Percentiles rank a stretch among this genome's conserved stretches.
These are phyloP conservation scores for Vigna reflexopilosa DNA, from an alignment of 306 rosid genomes.

Conservation along the genomic window DNA sequence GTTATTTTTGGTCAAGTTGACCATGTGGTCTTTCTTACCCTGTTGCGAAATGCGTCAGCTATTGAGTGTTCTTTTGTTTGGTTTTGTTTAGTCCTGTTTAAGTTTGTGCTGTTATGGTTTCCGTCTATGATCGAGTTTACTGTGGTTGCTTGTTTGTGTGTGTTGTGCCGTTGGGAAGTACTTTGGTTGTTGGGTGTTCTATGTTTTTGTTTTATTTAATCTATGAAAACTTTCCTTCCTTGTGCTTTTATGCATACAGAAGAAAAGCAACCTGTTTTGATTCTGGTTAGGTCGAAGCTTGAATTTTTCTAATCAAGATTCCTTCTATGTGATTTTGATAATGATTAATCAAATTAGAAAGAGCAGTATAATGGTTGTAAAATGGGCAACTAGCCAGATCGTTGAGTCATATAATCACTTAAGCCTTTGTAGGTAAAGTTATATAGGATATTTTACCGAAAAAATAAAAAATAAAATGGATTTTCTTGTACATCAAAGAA, in stretches of 20 bases:
- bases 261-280: conserved; percentile 13
- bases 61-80: background rate
- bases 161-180: conserved; percentile 38
- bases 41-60: conserved; percentile 39
- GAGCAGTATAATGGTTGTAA: too few species aligned
- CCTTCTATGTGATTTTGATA: background rate
- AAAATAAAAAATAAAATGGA: too few species aligned
- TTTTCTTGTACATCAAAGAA: too few species aligned
- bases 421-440: too few species aligned
- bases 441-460: too few species aligned
- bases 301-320: background rate
- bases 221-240: background rate
- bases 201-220: conserved; percentile 12
- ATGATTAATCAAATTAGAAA: too few species aligned
- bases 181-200: conserved; percentile 26
- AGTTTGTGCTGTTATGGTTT: conserved; percentile 27
- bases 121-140: background rate
- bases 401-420: too few species aligned
- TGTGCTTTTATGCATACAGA: background rate
- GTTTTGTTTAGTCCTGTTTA: conserved; percentile 17
- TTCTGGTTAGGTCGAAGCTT: conserved; percentile 6
- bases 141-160: conserved; percentile 20
- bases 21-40: conserved; percentile 34
- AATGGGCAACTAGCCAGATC: too few species aligned
- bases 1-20: conserved; percentile 39